phyloP scores from a whole-genome alignment of 768 basidiomycete genomes.

The Termitomyces sp. region DNA sequence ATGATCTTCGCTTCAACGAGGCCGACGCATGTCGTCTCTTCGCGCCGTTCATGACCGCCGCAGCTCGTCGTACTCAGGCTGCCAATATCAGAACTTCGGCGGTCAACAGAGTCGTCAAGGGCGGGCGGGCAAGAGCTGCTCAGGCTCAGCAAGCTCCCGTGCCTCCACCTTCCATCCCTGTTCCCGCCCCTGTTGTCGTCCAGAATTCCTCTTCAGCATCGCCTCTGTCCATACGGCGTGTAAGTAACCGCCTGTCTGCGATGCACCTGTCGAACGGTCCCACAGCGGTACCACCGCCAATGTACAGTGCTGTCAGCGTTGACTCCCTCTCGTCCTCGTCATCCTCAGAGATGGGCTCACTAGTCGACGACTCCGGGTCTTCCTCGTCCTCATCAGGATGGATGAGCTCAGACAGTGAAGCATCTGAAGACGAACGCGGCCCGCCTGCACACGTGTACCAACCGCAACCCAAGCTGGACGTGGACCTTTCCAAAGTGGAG shows the following conservation, averaged over 20 bases:
- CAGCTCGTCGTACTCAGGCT: conserved; percentile 10
- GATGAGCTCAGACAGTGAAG: conserved; percentile 51
- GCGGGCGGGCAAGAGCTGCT: conserved; percentile 47
- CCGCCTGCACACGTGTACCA: conserved; percentile 28
- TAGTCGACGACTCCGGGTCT: conserved; percentile 62
- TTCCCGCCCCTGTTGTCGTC: conserved; percentile 33
- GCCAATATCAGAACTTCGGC: conserved; percentile 47
- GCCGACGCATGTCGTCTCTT: conserved; percentile 70
- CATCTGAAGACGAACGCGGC: conserved; percentile 32
- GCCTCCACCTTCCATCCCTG: conserved; percentile 37
- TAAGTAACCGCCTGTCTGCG: conserved; percentile 45
- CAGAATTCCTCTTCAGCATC: conserved; percentile 40
- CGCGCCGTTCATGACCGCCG: conserved; percentile 56
- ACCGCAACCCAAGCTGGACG: conserved; percentile 20
- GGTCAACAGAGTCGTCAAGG: conserved; percentile 49
- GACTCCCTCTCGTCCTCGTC: conserved; percentile 38
- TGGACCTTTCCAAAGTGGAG: conserved; percentile 18
- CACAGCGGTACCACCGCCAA: conserved; percentile 28
- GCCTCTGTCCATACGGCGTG: conserved; percentile 42
- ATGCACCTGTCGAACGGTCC: conserved; percentile 32
- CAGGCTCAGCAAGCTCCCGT: conserved; percentile 39
- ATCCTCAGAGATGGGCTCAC: conserved; percentile 57
- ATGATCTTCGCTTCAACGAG: conserved; percentile 89
- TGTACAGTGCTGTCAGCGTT: conserved; percentile 40
- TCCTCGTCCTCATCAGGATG: conserved; percentile 55